Conservation (phyloP, 805 yeast genomes). For the Candida sithepensis region DNA sequence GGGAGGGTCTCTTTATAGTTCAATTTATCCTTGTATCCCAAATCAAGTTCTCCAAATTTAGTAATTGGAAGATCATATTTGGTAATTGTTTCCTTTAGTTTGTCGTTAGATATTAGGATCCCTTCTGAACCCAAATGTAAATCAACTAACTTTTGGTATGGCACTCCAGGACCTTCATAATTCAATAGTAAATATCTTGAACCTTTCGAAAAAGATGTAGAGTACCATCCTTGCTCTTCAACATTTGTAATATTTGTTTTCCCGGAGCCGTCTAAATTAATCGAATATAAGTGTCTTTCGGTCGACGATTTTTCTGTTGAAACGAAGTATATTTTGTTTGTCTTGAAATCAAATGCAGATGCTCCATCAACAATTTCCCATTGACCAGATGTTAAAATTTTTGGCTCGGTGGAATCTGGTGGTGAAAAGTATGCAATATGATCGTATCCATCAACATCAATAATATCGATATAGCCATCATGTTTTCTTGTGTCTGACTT, state of each 20-base stretch:
- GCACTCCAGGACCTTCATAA: slow-evolving; percentile 78
- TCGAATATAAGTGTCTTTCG: slow-evolving; percentile 80
- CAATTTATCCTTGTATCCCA: slow-evolving; percentile 34
- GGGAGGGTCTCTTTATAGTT: slow-evolving; percentile 80
- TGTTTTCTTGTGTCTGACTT: slow-evolving; percentile 41
- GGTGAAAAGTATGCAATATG: slow-evolving; percentile 88
- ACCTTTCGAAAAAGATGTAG: slow-evolving; percentile 76
- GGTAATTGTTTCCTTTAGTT: slow-evolving; percentile 35
- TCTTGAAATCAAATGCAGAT: slow-evolving; percentile 52
- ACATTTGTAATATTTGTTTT: slow-evolving; percentile 47
- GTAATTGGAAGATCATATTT: slow-evolving; percentile 56
- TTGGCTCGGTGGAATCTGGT: slow-evolving; percentile 51
- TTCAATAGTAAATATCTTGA: slow-evolving; percentile 64
- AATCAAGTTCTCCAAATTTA: slow-evolving; percentile 47
- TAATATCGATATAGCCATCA: slow-evolving; percentile 81
- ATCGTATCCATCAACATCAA: slow-evolving; percentile 55
- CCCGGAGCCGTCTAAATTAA: slow-evolving; percentile 48
- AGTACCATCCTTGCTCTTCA: slow-evolving; percentile 58
- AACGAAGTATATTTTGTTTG: slow-evolving; percentile 56
- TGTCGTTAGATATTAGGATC: slow-evolving; percentile 45
- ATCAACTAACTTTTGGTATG: slow-evolving; percentile 70
- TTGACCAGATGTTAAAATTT: slow-evolving; percentile 63
- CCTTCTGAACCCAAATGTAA: slow-evolving; percentile 38
- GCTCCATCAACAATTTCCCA: slow-evolving; percentile 91
- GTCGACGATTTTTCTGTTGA: slow-evolving; percentile 76